These are phyloP conservation scores for Musa beccarii DNA, from an alignment of 176 grass and related monocot species.

Conservation along the genomic window DNA sequence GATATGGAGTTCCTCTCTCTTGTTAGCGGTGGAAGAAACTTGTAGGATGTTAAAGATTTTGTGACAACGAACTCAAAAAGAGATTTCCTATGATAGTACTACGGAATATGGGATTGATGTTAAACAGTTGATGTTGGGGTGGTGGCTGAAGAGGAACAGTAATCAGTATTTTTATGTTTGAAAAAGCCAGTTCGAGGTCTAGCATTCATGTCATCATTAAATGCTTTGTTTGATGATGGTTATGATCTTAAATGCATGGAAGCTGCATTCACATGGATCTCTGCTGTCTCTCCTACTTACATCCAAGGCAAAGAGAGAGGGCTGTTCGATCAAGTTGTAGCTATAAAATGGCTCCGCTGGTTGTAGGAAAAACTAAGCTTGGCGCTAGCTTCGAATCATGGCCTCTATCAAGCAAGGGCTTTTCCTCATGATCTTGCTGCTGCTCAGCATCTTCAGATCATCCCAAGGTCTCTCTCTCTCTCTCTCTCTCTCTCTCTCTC, in stretches of 20 bases:
- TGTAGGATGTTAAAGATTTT: not conserved
- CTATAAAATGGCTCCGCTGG: not conserved
- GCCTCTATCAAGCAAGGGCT: constrained; percentile 28
- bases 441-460: constrained; percentile 41
- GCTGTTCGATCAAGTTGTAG: not conserved
- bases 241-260: constrained; percentile 1
- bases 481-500: not conserved
- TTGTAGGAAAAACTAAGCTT: not conserved
- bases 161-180: not conserved
- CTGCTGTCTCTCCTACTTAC: too few species aligned
- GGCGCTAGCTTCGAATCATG: constrained; percentile 18
- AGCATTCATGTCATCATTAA: constrained; percentile 2
- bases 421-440: constrained; percentile 34
- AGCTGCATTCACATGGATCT: not conserved
- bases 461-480: constrained; percentile 36
- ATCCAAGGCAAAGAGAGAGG: too few species aligned
- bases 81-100: not conserved
- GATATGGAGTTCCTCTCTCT: not conserved
- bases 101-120: not conserved
- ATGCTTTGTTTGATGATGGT: not conserved
- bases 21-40: not conserved
- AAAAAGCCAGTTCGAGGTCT: not conserved
- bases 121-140: not conserved
- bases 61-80: not conserved
- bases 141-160: not conserved